Evolutionary conservation across 2,329 filamentous ascomycete species (phyloP).

Genomic region (Diplodia mutila): DNA sequence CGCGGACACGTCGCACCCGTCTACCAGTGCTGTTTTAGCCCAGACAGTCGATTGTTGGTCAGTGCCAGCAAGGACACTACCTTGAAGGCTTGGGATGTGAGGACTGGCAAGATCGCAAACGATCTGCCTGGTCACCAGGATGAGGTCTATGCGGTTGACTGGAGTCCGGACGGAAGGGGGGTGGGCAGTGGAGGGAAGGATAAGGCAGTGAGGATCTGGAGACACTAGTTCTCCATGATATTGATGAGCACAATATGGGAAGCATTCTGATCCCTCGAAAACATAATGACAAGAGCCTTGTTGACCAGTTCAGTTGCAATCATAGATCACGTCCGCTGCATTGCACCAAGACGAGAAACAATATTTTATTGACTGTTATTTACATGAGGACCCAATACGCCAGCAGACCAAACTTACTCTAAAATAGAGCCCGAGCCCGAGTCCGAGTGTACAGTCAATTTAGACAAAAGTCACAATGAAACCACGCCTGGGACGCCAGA

Average conservation of each 20-base stretch:
- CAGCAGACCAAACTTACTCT: not conserved
- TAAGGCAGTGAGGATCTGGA: conserved; percentile 71
- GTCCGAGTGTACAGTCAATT: not conserved
- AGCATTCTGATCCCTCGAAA: not conserved
- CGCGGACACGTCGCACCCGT: conserved; percentile 89
- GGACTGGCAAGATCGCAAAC: conserved; percentile 76
- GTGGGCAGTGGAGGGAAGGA: conserved; percentile 94
- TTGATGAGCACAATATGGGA: not conserved
- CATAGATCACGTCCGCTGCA: not conserved
- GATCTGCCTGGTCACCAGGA: conserved; percentile 91
- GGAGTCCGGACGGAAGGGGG: conserved; percentile 86
- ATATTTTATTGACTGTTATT: not conserved
- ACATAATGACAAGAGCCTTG: not conserved
- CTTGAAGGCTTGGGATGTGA: conserved; percentile 91
- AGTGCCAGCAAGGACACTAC: conserved; percentile 91
- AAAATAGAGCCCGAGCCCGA: not conserved
- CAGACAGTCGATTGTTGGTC: conserved; percentile 86
- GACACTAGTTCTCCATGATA: conserved; percentile 51
- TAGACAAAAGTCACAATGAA: not conserved
- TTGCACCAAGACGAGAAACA: not conserved
- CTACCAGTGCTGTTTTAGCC: conserved; percentile 90
- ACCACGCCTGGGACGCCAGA: not conserved
- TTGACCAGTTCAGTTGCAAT: not conserved
- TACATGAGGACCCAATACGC: not conserved
- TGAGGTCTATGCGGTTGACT: conserved; percentile 92